A percentile compares a stretch with the other conserved stretches of the same genome.
These are phyloP conservation scores for Opeltia flavorubescens DNA, from an alignment of 495 filamentous ascomycete species.

Conservation along the genomic window DNA sequence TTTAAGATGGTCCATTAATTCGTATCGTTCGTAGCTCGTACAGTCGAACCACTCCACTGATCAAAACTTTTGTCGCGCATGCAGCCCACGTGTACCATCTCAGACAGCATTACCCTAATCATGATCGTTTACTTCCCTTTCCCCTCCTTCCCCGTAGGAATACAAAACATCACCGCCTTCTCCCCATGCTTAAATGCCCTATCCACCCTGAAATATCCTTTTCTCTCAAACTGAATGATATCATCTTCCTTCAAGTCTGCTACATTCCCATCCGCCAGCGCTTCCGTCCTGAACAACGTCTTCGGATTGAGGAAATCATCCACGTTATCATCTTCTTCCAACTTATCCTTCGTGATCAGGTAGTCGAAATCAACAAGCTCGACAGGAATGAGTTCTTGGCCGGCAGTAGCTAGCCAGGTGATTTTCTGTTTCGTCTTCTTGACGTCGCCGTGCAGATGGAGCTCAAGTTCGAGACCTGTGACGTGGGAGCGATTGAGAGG, in stretches of 20 bases:
- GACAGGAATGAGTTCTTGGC: constrained; percentile 62
- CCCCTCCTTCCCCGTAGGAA: constrained; percentile 53
- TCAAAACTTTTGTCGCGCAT: no score
- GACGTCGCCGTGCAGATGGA: constrained; percentile 78
- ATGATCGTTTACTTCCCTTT: not conserved
- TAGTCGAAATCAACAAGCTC: constrained; percentile 87
- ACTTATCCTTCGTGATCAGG: constrained; percentile 80
- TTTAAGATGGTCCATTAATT: no score
- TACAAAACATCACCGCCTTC: constrained; percentile 60
- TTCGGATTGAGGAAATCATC: constrained; percentile 66
- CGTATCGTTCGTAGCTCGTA: no score
- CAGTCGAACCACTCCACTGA: no score
- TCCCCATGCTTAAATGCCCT: constrained; percentile 32
- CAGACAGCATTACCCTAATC: no score
- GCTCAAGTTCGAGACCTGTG: constrained; percentile 55
- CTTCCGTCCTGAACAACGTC: constrained; percentile 63
- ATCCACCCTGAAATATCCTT: constrained; percentile 80
- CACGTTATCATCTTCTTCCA: constrained; percentile 66
- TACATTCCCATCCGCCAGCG: constrained; percentile 69
- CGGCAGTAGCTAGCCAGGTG: constrained; percentile 69
- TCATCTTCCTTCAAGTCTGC: constrained; percentile 61
- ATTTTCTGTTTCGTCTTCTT: constrained; percentile 93
- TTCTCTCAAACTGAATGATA: constrained; percentile 88
- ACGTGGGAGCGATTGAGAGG: constrained; percentile 32
- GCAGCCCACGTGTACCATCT: no score